Conservation (phyloP, 2,329 filamentous ascomycete genomes). For the Sporothrix mexicana region DNA sequence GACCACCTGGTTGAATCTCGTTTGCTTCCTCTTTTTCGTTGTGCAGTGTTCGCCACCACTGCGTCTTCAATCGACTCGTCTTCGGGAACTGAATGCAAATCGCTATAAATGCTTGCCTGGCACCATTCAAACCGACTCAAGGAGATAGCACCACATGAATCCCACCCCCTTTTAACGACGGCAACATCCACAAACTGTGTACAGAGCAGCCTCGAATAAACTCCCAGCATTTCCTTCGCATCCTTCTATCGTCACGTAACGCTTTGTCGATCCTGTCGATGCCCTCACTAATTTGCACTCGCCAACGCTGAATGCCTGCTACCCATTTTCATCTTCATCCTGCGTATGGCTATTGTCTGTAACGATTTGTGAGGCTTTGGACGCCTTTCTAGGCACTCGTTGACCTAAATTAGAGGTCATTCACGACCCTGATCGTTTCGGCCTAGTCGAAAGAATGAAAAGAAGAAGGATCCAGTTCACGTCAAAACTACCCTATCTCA, state of each 20-base stretch:
- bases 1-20: background rate
- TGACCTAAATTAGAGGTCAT: background rate
- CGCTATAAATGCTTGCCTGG: background rate
- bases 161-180: background rate
- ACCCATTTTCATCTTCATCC: background rate
- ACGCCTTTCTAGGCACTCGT: background rate
- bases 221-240: background rate
- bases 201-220: slow-evolving; percentile 23
- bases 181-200: background rate
- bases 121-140: background rate
- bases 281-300: background rate
- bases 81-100: slow-evolving; percentile 21
- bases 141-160: background rate
- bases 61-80: slow-evolving; percentile 5
- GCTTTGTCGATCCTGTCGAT: background rate
- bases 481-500: slow-evolving; percentile 47
- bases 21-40: background rate
- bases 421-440: background rate
- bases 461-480: slow-evolving; percentile 51
- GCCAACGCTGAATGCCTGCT: background rate
- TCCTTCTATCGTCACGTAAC: no score
- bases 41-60: slow-evolving; percentile 28
- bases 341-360: background rate
- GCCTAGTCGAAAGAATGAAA: slow-evolving; percentile 37
- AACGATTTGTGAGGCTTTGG: background rate